Evolutionary conservation across 331 rosid genomes (phyloP), one percentile per base, ranked within the genome.

Genomic region (Cydonia oblonga): DNA sequence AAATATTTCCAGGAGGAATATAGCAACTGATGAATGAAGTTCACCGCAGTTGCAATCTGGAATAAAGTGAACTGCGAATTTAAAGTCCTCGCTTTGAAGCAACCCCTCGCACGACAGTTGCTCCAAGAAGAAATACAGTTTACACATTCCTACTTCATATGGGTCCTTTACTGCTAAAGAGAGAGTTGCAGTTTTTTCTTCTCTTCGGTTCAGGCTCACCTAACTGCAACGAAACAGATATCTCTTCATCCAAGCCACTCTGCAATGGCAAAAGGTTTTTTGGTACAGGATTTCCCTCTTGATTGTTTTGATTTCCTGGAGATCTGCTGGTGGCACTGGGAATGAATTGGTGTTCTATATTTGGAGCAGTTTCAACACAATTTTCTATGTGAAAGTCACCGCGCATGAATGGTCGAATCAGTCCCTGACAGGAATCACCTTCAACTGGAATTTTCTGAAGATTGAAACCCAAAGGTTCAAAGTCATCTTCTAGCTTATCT

Each of bases 141-240:
- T 67, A 84, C 64, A 3, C 58, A 58, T 75, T 71, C 57, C 74
- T 77, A 75, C 79, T 89, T 83, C 69, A 74, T 51, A 35, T 74
- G 42, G 80, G 72, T 73, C 86, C 84, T 72, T 88, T 67, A 40
- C 46, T 66, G 74, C 82, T 53, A 26, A 80, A 75, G 30, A 87
- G 77, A 68, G 84, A 75, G 75, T 64, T 71, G 28, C 76, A 82
- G 71, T 78, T 82, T 77, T 84, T 93, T 79, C 91, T 81, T 80
- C 95, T 87, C 84, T 95, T 93, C 12, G 82, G 64, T 75, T 84
- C 89, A 8, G 92, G 89, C 80, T 88, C 96, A 24, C 98, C 98
- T 80, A 95, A 81, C 79, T 84, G 88, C 83, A 95, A 83, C 8
- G 90, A 84, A 76, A 89, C 92, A 49, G 75, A 82, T 69, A 80